Evolutionary conservation across 2,329 filamentous ascomycete species (phyloP).

Genomic region (Coleophoma eucalyptorum): DNA sequence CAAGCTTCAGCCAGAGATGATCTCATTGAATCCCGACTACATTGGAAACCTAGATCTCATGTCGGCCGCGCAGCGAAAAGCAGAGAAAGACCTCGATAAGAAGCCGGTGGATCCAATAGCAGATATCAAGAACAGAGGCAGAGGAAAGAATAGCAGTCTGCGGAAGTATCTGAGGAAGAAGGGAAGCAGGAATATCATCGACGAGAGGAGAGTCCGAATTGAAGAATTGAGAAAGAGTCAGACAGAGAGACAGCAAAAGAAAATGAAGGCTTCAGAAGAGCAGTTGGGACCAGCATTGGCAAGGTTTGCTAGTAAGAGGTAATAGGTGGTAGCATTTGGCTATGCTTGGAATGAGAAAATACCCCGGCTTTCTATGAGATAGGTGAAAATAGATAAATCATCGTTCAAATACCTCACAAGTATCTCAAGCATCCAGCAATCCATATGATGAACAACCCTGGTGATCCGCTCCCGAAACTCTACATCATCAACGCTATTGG

Average conservation of each 20-base stretch:
- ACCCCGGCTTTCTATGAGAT: too few relatives aligned
- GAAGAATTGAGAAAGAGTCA: slow-evolving; percentile 73
- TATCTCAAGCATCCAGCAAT: too few relatives aligned
- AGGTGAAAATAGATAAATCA: too few relatives aligned
- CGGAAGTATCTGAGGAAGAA: slow-evolving; percentile 90
- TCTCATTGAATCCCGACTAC: slow-evolving; percentile 87
- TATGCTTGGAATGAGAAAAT: too few relatives aligned
- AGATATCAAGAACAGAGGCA: slow-evolving; percentile 70
- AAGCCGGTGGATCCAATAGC: slow-evolving; percentile 54
- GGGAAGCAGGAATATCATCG: slow-evolving; percentile 87
- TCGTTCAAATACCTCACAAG: too few relatives aligned
- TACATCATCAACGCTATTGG: too few relatives aligned
- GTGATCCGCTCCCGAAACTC: too few relatives aligned
- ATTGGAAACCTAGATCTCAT: slow-evolving; percentile 83
- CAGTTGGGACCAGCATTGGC: slow-evolving; percentile 83
- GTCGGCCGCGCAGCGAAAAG: slow-evolving; percentile 71
- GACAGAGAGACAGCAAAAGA: slow-evolving; percentile 65
- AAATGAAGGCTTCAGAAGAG: slow-evolving; percentile 61
- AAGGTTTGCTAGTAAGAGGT: slow-evolving; percentile 70
- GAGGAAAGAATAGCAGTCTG: slow-evolving; percentile 86
- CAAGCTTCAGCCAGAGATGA: slow-evolving; percentile 97
- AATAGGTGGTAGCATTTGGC: too few relatives aligned
- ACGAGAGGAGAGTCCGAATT: slow-evolving; percentile 85
- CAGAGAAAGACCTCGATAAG: slow-evolving; percentile 76
- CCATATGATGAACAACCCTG: too few relatives aligned